phyloP scores from a whole-genome alignment of 2,329 filamentous ascomycete genomes.

The Penicillium rolfsii region DNA sequence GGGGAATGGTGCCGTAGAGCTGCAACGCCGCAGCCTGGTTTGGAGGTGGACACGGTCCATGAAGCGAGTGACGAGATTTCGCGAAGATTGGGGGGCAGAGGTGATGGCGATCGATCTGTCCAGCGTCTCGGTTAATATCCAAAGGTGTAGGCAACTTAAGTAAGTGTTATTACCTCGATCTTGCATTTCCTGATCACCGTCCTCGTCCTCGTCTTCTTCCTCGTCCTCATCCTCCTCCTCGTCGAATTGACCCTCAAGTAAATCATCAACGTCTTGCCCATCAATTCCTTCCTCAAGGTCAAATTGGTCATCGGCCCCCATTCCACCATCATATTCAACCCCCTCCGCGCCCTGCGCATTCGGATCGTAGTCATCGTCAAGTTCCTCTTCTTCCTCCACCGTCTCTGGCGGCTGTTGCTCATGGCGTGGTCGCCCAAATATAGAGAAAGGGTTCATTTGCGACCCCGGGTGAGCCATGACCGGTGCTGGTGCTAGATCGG shows the following conservation, averaged over 20 bases:
- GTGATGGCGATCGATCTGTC: constrained; percentile 42
- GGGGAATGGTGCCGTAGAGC: constrained; percentile 63
- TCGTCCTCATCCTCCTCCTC: constrained; percentile 23
- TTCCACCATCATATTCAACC: constrained; percentile 20
- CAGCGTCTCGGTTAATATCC: neutral
- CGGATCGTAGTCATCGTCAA: constrained; percentile 24
- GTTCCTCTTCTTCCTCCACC: constrained; percentile 22
- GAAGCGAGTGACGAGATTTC: constrained; percentile 69
- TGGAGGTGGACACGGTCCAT: constrained; percentile 66
- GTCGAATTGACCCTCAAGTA: neutral
- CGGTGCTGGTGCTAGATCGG: constrained; percentile 27
- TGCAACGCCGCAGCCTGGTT: constrained; percentile 64
- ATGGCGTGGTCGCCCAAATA: constrained; percentile 23
- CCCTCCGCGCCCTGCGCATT: constrained; percentile 23
- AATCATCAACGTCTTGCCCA: constrained; percentile 12
- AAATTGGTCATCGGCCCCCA: constrained; percentile 20
- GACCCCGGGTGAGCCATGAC: constrained; percentile 16
- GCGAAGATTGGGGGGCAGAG: constrained; percentile 53
- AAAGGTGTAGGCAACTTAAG: too few relatives aligned
- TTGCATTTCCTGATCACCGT: constrained; percentile 40
- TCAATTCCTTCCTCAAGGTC: constrained; percentile 26
- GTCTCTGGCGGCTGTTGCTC: constrained; percentile 14
- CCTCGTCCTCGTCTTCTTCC: constrained; percentile 28
- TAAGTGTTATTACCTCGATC: constrained; percentile 34
- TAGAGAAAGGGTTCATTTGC: constrained; percentile 20